Percentiles rank a stretch among this genome's conserved stretches.
phyloP scores from a whole-genome alignment of 148 eudicot species.

The Camellia granthamiana region DNA sequence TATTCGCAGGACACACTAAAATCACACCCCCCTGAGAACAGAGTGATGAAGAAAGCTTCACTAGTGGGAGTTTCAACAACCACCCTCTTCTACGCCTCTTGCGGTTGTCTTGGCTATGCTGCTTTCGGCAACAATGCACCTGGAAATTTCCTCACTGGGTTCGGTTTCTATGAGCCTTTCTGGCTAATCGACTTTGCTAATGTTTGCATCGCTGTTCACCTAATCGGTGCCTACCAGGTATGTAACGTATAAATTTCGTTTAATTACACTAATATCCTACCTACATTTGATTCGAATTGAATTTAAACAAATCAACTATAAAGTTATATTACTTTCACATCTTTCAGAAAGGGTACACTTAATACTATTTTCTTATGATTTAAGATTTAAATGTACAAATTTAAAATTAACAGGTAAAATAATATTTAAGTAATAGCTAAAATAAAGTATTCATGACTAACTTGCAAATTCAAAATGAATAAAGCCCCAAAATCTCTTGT shows the following conservation, averaged over 20 bases:
- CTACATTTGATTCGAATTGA: no score
- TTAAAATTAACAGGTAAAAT: no score
- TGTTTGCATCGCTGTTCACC: constrained; percentile 74
- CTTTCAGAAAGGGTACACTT: no score
- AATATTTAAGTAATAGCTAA: no score
- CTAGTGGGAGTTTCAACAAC: constrained; percentile 68
- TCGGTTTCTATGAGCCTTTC: constrained; percentile 89
- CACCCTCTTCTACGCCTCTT: constrained; percentile 58
- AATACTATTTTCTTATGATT: no score
- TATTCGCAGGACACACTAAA: constrained; percentile 49
- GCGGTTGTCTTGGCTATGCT: constrained; percentile 76
- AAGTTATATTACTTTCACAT: no score
- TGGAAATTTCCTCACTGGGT: constrained; percentile 89
- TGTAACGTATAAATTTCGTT: background rate
- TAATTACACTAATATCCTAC: no score
- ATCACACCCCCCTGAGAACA: constrained; percentile 58
- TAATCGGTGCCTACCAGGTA: constrained; percentile 91
- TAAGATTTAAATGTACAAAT: no score
- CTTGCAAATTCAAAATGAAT: no score
- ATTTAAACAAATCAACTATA: no score
- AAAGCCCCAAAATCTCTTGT: no score
- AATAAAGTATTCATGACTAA: no score
- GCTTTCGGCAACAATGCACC: constrained; percentile 86
- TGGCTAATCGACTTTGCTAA: constrained; percentile 86
- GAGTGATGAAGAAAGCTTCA: constrained; percentile 74